Evolutionary conservation across 2,329 filamentous ascomycete genomes (phyloP), one percentile per base, ranked within the genome.

Genomic region (Emmonsia crescens): DNA sequence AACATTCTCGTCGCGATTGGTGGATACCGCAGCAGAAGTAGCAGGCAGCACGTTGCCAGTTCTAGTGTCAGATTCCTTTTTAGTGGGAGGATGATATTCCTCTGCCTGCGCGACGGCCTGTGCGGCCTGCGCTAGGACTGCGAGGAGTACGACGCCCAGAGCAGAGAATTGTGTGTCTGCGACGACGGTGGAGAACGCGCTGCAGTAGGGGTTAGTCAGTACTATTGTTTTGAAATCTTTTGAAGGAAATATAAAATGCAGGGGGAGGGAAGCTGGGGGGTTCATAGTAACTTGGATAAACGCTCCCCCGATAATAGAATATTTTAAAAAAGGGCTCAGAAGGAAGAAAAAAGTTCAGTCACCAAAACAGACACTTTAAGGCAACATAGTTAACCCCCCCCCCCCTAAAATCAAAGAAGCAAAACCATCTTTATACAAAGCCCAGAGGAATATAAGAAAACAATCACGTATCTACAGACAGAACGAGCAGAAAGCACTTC

Each of bases 121-220:
- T 63, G 82, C 74, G 27, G 87, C 74, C 64, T 83, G 83, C 3
- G 86, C 85, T 62, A 92, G 75, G 1, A 83, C 75, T 24, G 82
- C 85, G 54, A 92, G 71, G 10, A 93, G 79, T 64, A 89, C 79
- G 24, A 91, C 77, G 3, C 89, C 89, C 2, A 93, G 78, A 3
- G 85, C 78, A 2, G 89, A 84, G 72, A 89, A 89, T 68, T 91
- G 89, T 40, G 82, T 83, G 72, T 92, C 88, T 21, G 86, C 85
- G 3, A 87, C 77, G 49, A 93, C 76, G 64, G 86, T 86, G 0
- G 85, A 85, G 71, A 93, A 92, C 12, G 72, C 73, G 6, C 75
- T 77, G 60, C 24, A 36, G 52, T 5, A 59, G 54, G 36, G 40
- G 31, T 59, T 36, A 49, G 57, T 19, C 12, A n/a, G 4, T 48